Evolutionary conservation across 805 yeast species (phyloP), one percentile per base, ranked within the genome.

Genomic region (Wickerhamomyces queroliae): DNA sequence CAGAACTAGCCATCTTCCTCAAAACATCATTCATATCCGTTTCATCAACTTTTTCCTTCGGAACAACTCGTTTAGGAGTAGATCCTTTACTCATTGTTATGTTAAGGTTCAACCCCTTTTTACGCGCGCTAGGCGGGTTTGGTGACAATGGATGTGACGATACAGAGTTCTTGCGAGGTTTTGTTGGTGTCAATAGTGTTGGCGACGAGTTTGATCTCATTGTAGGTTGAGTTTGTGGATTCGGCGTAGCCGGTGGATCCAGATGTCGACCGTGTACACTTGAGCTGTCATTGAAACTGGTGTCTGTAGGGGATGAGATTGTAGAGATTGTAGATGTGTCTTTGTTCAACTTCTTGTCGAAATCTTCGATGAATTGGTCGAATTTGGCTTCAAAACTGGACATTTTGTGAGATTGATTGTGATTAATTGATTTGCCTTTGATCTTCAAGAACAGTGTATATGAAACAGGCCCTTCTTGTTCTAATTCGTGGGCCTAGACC

Each of bases 1-100:
- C 93, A 51, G 80, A 83, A 30, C 76, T 63, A 0, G 91, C 91
- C 33, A 83, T 60, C 8, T 70, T 61, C 44, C 86, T 68, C 36
- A 83, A 59, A 36, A 79, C 73, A 5, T 71, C 75, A 41, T 76
- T 77, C 6, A 80, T 63, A 30, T 69, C 77, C 54, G 16, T 47
- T 48, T 4, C 29, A 16, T 6, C 44, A 37, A 9, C 17, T 33
- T 8, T 39, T 42, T 18, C 17, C 15, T n/a, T 26, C 15, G 4
- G n/a, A 7, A 11, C 17, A 7, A 26, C 15, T 11, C 17, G 16
- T 17, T 27, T 27, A 15, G 33, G 22, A 3, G 33, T 30, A 4
- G 33, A 29, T 5, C 9, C 12, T 19, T 42, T 38, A 18, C 42
- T 48, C 16, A 44, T 44, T 7, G 50, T 34, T 20, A 55, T 35